Evolutionary conservation across 108 stramenopile genomes (phyloP), one percentile per base, ranked within the genome.

Genomic region (Skeletonema potamos): DNA sequence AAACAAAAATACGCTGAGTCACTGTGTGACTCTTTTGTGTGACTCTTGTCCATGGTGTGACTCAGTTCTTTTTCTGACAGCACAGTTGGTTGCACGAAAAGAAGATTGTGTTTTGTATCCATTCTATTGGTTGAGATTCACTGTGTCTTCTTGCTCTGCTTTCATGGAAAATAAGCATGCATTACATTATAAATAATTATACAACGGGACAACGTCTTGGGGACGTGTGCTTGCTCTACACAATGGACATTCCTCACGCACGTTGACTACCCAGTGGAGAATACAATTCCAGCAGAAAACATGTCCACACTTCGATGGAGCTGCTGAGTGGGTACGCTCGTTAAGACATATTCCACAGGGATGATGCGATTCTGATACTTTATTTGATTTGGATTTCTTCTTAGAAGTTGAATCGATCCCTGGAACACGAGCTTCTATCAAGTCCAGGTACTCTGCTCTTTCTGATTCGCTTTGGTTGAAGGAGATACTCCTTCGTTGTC

Each of bases 271-370:
- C 77, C 77, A 78, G 56, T 78, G 77, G 3, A 78, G 48, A 26
- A 78, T 71, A 36, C 77, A 78, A 33, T 66, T 66, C 77, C 77
- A 78, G 56, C 77, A 78, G 24, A 78, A 78, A 7, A 78, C 77
- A 57, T 78, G 77, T 22, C 77, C 77, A 55, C 77, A 78, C 6
- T 62, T 65, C 4, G 70, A 60, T 3, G 76, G 70, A 51, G 77
- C 77, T 36, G 77, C 69, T 10, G 77, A 65, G 39, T 78, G 65
- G 5, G 67, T 64, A 34, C 77, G 70, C 36, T 78, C 77, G 24
- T 78, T 78, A 27, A 78, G 27, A 28, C 77, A 78, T 59, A 78
- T 67, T 27, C 77, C 77, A 55, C 77, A 78, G 18, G 58, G 70
- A 67, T 71, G 73, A 44, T 48, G 46, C 2, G 51, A 66, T 17